Base-by-base conservation (phyloP, 192 early-diverging fungal genomes). In the Geranomyces michiganensis region DNA sequence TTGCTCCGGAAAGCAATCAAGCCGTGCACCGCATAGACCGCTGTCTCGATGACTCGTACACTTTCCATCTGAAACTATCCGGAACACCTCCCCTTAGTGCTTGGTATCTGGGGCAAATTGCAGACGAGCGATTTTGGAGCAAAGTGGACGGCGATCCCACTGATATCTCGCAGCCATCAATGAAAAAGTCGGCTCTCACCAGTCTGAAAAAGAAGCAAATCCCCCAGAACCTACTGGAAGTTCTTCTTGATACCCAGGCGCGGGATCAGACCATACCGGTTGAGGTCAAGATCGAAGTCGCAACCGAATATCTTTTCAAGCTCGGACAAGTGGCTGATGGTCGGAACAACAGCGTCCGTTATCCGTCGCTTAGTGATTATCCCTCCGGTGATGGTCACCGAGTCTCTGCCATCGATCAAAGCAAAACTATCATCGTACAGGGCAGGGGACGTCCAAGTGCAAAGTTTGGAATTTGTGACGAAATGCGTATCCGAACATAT, bases 261-360 rank as follows among this genome's bases (percentile, higher is more conserved):
- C 62, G 61, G 10, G 55, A 66, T 1, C 9, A 44, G 17, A 30
- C 62, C 29, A 19, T 75, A 15, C 55, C 62, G 19, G 68, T 76
- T 21, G 47, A n/a, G 10, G 59, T 79, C 55, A 68, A 73, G 32
- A 59, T 79, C 6, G 78, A 83, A 9, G 14, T 49, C n/a, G 45
- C 74, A 12, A 70, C 59, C 10, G 69, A 67, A 2, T 53, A 75
- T 49, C 36, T 78, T 33, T 73, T 77, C 49, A 66, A 59, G n/a
- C 44, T 83, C 30, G 27, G 71, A 31, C 53, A 73, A 48, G 68
- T 84, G 10, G 41, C 56, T 12, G 82, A 84, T 56, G 77, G 77
- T 19, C 60, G 46, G 14, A 81, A 81, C 73, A 84, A 84, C 62
- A 79, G 75, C 6, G 69, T 83, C 32, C 59, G 51, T 0, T 81